Base-by-base conservation (phyloP, 768 basidiomycete genomes). In the Cystofilobasidium macerans region DNA sequence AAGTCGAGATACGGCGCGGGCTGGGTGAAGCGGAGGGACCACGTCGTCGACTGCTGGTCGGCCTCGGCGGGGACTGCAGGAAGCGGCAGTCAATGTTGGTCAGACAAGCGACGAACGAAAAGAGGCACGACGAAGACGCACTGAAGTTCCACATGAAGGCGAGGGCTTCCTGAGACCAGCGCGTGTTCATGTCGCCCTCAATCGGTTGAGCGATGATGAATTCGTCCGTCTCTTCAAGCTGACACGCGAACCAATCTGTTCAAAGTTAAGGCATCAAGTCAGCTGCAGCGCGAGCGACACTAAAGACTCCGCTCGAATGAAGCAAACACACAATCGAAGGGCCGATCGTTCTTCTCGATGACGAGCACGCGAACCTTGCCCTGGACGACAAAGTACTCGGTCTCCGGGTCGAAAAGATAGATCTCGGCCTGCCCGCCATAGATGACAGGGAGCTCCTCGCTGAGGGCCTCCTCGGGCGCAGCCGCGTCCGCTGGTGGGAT, bases 91-190 rank as follows among this genome's bases (percentile, higher is more conserved):
- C 30, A 24, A 11, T n/a, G 24, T 3, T 60, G 32, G 24, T 11
- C 30, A 8, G 7, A 30, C 14, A 3, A 40, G 12, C 38, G 28
- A 20, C 24, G 24, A n/a, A 7, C 12, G 14, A 22, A 16, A 18
- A 57, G 22, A 45, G 8, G 30, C 38, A 32, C 8, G 26, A 1
- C 24, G 16, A 16, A 18, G 20, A 57, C 65, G 24, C 14, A 67
- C 65, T 60, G 74, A 89, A 80, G 70, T 92, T 94, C 88, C 95
- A 98, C 35, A 92, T 93, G 71, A 97, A 81, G 4, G 92, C 87
- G 11, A 63, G 48, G 13, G 36, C 61, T 48, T 62, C 62, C 59
- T 69, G 62, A 12, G 67, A 68, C 65, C 65, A 64, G 33, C 69
- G 42, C 32, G 71, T 58, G 47, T 70, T 71, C 66, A 71, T 73